Base-by-base conservation (phyloP, 495 filamentous ascomycete species). In the Xylaria grammica region DNA sequence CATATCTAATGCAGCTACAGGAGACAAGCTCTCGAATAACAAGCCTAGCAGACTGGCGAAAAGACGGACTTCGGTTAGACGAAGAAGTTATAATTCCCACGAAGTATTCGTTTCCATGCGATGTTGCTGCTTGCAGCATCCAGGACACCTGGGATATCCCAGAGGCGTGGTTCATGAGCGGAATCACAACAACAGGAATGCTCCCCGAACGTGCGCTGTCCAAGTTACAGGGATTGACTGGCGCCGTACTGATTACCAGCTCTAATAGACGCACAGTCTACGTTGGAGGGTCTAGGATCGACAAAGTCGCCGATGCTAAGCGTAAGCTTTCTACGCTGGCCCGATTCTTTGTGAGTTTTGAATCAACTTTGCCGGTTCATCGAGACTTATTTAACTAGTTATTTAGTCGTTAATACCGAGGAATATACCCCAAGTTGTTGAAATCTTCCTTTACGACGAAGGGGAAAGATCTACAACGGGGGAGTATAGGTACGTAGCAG, bases 391-490 rank as follows among this genome's bases (percentile, higher is more conserved):
- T 38, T 24, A 24, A 52, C 51, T 55, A 60, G 15, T 0, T 46
- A 3, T 46, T 34, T 32, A 57, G 62, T 57, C 32, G 1, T 15
- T 58, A 8, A 9, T 30, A 32, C 24, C 53, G 11, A 50, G 19
- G 11, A 34, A 44, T 22, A 34, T 17, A 3, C 40, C 32, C 4
- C 30, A 57, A 51, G 32, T 58, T 2, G 13, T 42, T 24, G 57
- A 74, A 34, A 73, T 77, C 54, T 20, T 80, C 2, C 67, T 79
- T 19, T 80, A 82, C 44, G 66, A 64, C 13, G 82, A 83, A 57
- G 68, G 66, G 7, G 66, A 75, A 15, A 57, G 65, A 17, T 44
- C 68, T 1, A 69, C 71, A 15, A 62, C 70, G 8, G 75, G 72
- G 1, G 67, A 74, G 55, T 70, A 81, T 19, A 70, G 68, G 27